phyloP scores from a whole-genome alignment of 805 yeast species.

The Sugiyamaella smithiae region DNA sequence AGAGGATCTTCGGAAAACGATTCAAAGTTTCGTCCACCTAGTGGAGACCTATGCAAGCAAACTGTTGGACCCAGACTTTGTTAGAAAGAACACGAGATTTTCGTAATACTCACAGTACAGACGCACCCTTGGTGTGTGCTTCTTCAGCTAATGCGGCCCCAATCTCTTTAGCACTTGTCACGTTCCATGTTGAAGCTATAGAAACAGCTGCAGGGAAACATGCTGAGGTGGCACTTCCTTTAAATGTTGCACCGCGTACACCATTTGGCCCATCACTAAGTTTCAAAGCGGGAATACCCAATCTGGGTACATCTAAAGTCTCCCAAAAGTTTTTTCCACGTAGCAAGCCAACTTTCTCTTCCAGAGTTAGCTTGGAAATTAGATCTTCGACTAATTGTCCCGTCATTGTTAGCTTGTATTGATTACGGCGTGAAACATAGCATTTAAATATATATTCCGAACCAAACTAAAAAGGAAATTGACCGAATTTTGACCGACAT shows the following conservation, averaged over 20 bases:
- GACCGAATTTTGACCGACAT: background rate
- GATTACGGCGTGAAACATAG: background rate
- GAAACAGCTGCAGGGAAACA: constrained; percentile 61
- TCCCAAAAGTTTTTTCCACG: constrained; percentile 13
- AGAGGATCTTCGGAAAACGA: constrained; percentile 59
- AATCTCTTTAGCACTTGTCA: constrained; percentile 45
- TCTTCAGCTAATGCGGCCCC: constrained; percentile 54
- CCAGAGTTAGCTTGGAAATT: constrained; percentile 27
- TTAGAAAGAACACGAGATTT: constrained; percentile 22
- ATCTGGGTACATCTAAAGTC: constrained; percentile 7
- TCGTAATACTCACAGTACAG: constrained; percentile 34
- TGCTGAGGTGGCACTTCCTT: constrained; percentile 51
- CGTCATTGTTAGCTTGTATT: background rate
- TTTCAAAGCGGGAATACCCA: constrained; percentile 45
- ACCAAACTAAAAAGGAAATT: background rate
- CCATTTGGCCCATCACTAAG: constrained; percentile 64
- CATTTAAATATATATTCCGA: background rate
- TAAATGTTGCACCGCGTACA: constrained; percentile 54
- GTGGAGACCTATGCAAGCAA: constrained; percentile 53
- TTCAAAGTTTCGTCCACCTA: constrained; percentile 62
- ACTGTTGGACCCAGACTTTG: constrained; percentile 47
- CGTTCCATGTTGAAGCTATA: constrained; percentile 55
- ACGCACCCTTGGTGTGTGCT: constrained; percentile 51
- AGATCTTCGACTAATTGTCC: constrained; percentile 9
- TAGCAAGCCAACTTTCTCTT: constrained; percentile 32